A percentile compares a stretch with the other conserved stretches of the same genome.
phyloP scores from a whole-genome alignment of 352 stramenopile species.

The Phytopythium ostracodes region DNA sequence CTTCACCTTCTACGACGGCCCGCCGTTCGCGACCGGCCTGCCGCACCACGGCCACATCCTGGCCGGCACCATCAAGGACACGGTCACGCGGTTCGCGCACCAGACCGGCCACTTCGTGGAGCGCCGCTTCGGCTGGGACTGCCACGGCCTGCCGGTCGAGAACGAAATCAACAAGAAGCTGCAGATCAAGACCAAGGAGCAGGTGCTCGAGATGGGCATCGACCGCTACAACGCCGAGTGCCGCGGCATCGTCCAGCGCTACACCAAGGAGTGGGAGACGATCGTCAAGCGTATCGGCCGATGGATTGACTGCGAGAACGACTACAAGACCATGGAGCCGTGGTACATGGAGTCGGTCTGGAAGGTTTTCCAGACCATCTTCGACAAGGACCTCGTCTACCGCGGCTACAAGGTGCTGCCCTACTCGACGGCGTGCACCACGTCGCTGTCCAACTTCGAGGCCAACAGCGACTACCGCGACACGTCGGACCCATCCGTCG shows the following conservation, averaged over 20 bases:
- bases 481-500: conserved; percentile 96
- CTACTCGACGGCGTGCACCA: conserved; percentile 97
- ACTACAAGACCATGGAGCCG: conserved; percentile 99
- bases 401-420: conserved; percentile 99
- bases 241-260: conserved; percentile 96
- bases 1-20: conserved; percentile 99
- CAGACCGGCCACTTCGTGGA: conserved; percentile 97
- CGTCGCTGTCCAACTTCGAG: conserved; percentile 99
- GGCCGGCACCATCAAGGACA: conserved; percentile 99
- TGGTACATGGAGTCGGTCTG: conserved; percentile 99
- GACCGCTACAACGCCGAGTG: conserved; percentile 99
- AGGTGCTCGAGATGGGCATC: conserved; percentile 97
- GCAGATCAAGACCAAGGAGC: conserved; percentile 95
- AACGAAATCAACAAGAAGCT: conserved; percentile 99
- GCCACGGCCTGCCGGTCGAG: conserved; percentile 98
- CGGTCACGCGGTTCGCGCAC: conserved; percentile 99
- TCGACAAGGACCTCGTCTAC: conserved; percentile 98
- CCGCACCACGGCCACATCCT: conserved; percentile 99
- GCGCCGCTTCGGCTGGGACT: conserved; percentile 99
- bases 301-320: conserved; percentile 99
- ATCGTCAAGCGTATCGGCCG: conserved; percentile 97
- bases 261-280: conserved; percentile 98
- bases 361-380: conserved; percentile 99
- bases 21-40: conserved; percentile 98
- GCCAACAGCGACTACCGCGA: conserved; percentile 99